phyloP scores from a whole-genome alignment of 257 asterid species.

The Nicotiana benthamiana region DNA sequence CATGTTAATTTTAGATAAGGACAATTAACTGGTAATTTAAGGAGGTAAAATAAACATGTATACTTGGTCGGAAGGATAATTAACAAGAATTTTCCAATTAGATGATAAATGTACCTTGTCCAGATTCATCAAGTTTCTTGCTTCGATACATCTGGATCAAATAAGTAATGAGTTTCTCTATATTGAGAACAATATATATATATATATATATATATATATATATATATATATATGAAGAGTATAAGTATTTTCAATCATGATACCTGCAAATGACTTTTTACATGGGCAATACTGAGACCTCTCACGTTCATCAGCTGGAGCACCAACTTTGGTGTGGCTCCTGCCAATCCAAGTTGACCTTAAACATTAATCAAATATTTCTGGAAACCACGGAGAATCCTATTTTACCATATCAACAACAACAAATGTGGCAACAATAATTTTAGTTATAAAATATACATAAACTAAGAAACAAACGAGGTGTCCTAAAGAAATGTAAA shows the following conservation, averaged over 20 bases:
- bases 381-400: neutral
- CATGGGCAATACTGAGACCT: constrained; percentile 89
- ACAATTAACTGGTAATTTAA: neutral
- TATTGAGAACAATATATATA: too few species aligned
- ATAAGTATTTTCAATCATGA: neutral
- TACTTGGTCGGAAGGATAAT: neutral
- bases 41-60: neutral
- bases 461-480: too few species aligned
- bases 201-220: too few species aligned
- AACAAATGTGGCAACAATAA: neutral
- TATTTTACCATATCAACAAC: neutral
- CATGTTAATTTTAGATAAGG: neutral
- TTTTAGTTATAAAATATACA: neutral
- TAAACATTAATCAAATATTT: neutral
- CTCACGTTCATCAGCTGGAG: constrained; percentile 85
- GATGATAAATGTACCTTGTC: constrained; percentile 47
- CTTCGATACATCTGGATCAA: constrained; percentile 76
- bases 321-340: constrained; percentile 93
- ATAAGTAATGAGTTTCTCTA: neutral
- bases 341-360: constrained; percentile 24
- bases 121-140: constrained; percentile 80
- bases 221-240: too few species aligned
- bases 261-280: constrained; percentile 96
- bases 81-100: neutral
- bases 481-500: too few species aligned